Conservation (phyloP, 768 basidiomycete species). For the Russula griseocarnosa region DNA sequence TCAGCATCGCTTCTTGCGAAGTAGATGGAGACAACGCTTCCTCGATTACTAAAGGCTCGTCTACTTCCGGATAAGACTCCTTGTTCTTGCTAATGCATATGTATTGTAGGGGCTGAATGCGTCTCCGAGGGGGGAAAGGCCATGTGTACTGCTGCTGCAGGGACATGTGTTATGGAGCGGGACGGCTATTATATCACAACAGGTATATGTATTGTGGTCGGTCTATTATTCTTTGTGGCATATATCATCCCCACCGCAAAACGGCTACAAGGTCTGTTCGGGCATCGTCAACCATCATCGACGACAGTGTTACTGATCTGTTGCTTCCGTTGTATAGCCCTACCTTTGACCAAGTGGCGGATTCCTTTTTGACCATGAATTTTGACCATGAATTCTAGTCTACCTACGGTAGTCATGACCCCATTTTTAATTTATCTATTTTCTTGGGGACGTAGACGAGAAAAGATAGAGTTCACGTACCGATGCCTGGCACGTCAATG, state of each 20-base stretch:
- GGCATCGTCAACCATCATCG: neutral
- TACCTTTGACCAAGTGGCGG: slow-evolving; percentile 71
- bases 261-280: slow-evolving; percentile 72
- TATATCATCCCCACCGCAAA: slow-evolving; percentile 84
- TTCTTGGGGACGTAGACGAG: neutral
- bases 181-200: slow-evolving; percentile 94
- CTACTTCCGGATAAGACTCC: neutral
- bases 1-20: slow-evolving; percentile 80
- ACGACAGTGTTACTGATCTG: neutral
- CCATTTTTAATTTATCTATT: neutral
- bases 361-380: slow-evolving; percentile 41
- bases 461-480: no score
- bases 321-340: slow-evolving; percentile 39
- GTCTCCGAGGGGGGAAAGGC: slow-evolving; percentile 88
- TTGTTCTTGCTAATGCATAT: neutral
- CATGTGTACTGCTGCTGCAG: slow-evolving; percentile 66
- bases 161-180: slow-evolving; percentile 73
- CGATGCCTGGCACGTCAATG: no score
- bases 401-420: slow-evolving; percentile 4
- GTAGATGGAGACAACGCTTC: slow-evolving; percentile 55
- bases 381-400: neutral
- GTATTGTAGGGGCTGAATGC: slow-evolving; percentile 70
- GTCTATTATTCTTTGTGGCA: slow-evolving; percentile 64
- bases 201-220: slow-evolving; percentile 68
- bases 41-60: slow-evolving; percentile 54